Evolutionary conservation across 371 early-diverging fungal genomes (phyloP).

Genomic region (Mucor circinelloides): DNA sequence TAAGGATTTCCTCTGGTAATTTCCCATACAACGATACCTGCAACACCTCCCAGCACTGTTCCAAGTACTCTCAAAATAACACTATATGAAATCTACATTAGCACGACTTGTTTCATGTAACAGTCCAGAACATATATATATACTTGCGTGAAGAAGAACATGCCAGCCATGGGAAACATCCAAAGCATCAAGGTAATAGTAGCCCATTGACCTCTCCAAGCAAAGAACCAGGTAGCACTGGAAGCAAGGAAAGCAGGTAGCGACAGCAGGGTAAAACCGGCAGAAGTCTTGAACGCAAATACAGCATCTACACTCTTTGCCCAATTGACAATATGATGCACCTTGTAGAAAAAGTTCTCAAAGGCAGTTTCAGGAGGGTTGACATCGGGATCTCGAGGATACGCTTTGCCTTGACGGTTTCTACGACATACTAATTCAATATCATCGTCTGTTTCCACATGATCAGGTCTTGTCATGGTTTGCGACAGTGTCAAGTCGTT

Average conservation of each 20-base stretch:
- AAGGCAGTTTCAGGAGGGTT: conserved; percentile 32
- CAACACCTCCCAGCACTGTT: conserved; percentile 36
- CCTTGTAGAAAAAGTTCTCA: conserved; percentile 26
- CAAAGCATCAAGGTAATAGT: conserved; percentile 44
- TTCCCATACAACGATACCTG: conserved; percentile 49
- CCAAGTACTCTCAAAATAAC: conserved; percentile 35
- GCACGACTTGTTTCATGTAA: not conserved
- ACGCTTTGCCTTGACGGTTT: conserved; percentile 9
- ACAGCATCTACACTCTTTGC: conserved; percentile 22
- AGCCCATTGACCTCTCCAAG: conserved; percentile 51
- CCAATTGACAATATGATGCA: conserved; percentile 30
- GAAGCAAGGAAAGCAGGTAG: conserved; percentile 37
- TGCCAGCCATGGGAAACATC: conserved; percentile 42
- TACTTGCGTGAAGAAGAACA: conserved; percentile 40
- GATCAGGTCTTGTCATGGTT: conserved; percentile 13
- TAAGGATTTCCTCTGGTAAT: conserved; percentile 44
- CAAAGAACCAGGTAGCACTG: conserved; percentile 37
- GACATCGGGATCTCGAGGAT: conserved; percentile 46
- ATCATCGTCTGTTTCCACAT: not conserved
- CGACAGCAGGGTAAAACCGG: conserved; percentile 36
- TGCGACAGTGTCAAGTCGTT: conserved; percentile 13
- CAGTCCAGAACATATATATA: not conserved
- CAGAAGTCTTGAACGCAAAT: conserved; percentile 43
- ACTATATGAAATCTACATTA: conserved; percentile 20
- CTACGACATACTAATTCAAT: not conserved